Conservation (phyloP, 768 basidiomycete species). For the Trichaptum fuscoviolaceum region DNA sequence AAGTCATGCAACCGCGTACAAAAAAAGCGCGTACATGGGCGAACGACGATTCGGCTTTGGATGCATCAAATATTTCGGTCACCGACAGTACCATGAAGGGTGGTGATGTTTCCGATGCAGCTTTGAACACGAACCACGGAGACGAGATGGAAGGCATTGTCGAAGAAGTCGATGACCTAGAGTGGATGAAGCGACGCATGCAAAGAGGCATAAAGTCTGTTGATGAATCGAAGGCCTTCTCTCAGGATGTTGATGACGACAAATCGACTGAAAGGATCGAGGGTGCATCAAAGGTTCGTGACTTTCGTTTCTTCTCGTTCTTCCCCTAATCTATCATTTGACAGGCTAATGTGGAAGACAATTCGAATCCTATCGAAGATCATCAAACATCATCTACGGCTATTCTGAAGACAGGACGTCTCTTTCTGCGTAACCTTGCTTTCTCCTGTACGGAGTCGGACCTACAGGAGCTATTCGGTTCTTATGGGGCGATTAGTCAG, state of each 20-base stretch:
- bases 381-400: slow-evolving; percentile 34
- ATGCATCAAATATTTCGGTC: slow-evolving; percentile 5
- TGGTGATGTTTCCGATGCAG: background rate
- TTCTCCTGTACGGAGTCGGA: slow-evolving; percentile 78
- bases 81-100: slow-evolving; percentile 17
- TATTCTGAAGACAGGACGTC: slow-evolving; percentile 67
- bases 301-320: background rate
- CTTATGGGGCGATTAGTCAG: slow-evolving; percentile 73
- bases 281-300: slow-evolving; percentile 5
- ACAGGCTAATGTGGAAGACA: background rate
- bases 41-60: slow-evolving; percentile 33
- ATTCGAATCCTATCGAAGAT: background rate
- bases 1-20: slow-evolving; percentile 63
- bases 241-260: slow-evolving; percentile 32
- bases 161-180: slow-evolving; percentile 55
- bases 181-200: slow-evolving; percentile 71
- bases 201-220: slow-evolving; percentile 32
- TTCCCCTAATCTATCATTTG: background rate
- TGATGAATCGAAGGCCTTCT: slow-evolving; percentile 42
- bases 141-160: slow-evolving; percentile 19
- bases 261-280: slow-evolving; percentile 6
- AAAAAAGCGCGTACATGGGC: slow-evolving; percentile 64
- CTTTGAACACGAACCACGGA: slow-evolving; percentile 8
- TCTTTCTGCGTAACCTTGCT: slow-evolving; percentile 94
- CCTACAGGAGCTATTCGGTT: slow-evolving; percentile 54